A percentile compares a stretch with the other conserved stretches of the same genome.
Conservation (phyloP, 257 asterid genomes). For the Nemophila menziesii region DNA sequence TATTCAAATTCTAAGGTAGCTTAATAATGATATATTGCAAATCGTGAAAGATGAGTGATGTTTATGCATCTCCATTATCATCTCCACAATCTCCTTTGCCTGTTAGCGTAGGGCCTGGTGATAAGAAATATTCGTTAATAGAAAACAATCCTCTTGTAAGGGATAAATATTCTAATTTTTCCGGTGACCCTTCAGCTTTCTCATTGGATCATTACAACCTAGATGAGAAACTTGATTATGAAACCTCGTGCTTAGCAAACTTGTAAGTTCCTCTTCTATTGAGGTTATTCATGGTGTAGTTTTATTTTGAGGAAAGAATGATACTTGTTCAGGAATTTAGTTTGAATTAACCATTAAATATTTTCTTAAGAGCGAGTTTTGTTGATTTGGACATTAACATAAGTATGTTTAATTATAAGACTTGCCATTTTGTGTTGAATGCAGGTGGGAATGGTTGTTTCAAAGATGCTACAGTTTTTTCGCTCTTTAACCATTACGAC, state of each 20-base stretch:
- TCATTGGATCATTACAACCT: slow-evolving; percentile 10
- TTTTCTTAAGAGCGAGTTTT: too few relatives aligned
- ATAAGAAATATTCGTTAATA: slow-evolving; percentile 4
- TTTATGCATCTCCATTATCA: slow-evolving; percentile 5
- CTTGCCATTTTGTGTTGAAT: background rate
- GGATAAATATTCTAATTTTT: background rate
- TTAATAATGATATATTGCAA: background rate
- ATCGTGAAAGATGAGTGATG: background rate
- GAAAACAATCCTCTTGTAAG: slow-evolving; percentile 2
- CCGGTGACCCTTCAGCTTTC: slow-evolving; percentile 1
- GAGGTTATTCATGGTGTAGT: too few relatives aligned
- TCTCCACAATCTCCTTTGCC: slow-evolving; percentile 16
- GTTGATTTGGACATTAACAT: too few relatives aligned
- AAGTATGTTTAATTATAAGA: too few relatives aligned
- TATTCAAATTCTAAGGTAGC: too few relatives aligned
- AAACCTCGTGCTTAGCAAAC: slow-evolving; percentile 12
- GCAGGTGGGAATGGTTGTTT: slow-evolving; percentile 22
- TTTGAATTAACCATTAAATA: background rate
- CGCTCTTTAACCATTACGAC: too few relatives aligned
- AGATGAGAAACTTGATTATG: background rate
- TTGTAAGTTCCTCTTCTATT: slow-evolving; percentile 10
- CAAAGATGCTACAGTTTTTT: slow-evolving; percentile 8
- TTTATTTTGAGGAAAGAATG: too few relatives aligned
- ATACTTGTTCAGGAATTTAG: background rate
- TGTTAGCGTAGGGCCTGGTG: slow-evolving; percentile 13